Evolutionary conservation across 169 alveolate species (phyloP).

Genomic region (Ophryocystis elektroscirrha): DNA sequence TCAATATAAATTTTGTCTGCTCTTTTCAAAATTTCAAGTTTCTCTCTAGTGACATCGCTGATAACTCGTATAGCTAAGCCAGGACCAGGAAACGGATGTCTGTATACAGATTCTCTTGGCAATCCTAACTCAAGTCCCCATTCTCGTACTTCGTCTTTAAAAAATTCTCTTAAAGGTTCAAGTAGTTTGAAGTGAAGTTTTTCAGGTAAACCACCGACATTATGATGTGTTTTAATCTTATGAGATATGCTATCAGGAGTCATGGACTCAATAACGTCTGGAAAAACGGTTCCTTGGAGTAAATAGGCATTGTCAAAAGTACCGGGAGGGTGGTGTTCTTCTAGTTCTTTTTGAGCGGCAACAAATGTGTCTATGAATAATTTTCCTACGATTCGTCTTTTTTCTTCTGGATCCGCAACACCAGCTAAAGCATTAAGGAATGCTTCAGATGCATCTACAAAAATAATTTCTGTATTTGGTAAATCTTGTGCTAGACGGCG

Average conservation of each 20-base stretch:
- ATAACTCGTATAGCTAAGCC: constrained; percentile 35
- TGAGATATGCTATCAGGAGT: no score
- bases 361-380: constrained; percentile 28
- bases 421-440: constrained; percentile 9
- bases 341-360: constrained; percentile 14
- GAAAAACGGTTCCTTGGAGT: constrained; percentile 31
- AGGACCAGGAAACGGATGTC: constrained; percentile 43
- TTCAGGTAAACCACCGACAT: constrained; percentile 28
- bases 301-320: constrained; percentile 26
- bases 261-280: constrained; percentile 17
- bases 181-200: constrained; percentile 12
- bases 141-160: constrained; percentile 30
- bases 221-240: constrained; percentile 39
- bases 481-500: constrained; percentile 15
- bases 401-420: constrained; percentile 32
- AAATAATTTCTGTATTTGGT: constrained; percentile 15
- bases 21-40: constrained; percentile 15
- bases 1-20: constrained; percentile 21
- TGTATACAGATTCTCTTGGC: constrained; percentile 11
- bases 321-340: constrained; percentile 34
- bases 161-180: constrained; percentile 18
- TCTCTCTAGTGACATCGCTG: constrained; percentile 16
- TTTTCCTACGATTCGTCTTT: constrained; percentile 30
- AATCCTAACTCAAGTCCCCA: constrained; percentile 22
- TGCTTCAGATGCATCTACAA: constrained; percentile 16